These are phyloP conservation scores for Guadua angustifolia DNA, from an alignment of 176 grass and related monocot species.

Conservation along the genomic window DNA sequence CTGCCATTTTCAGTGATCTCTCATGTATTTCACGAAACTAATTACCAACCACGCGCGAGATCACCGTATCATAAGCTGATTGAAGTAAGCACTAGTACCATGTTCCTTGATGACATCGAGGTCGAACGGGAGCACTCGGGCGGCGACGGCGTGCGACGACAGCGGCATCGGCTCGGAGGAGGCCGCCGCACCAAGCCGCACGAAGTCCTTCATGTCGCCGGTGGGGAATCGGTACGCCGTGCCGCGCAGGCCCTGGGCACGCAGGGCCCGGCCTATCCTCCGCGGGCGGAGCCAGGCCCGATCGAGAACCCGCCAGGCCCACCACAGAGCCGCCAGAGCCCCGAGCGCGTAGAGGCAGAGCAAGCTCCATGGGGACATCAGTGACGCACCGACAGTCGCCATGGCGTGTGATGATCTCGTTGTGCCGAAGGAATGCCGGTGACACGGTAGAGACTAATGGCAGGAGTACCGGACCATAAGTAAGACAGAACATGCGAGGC, in stretches of 20 bases:
- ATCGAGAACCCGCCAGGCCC: conserved; percentile 8
- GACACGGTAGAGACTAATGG: not conserved
- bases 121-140: conserved; percentile 40
- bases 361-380: conserved; percentile 23
- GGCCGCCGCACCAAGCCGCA: conserved; percentile 12
- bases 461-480: not conserved
- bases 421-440: not conserved
- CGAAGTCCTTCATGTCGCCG: conserved; percentile 49
- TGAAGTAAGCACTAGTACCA: conserved; percentile 15
- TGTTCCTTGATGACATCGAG: conserved; percentile 34
- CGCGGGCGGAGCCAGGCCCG: conserved; percentile 40
- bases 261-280: conserved; percentile 45
- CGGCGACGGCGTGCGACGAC: conserved; percentile 54
- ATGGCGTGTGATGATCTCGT: not conserved
- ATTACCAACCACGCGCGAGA: not conserved
- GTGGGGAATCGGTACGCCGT: conserved; percentile 40
- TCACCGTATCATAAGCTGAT: not conserved
- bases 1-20: conserved; percentile 34
- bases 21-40: not conserved
- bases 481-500: not conserved
- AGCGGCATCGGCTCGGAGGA: conserved; percentile 47
- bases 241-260: conserved; percentile 57
- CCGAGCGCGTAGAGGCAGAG: conserved; percentile 25
- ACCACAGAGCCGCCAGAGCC: conserved; percentile 23
- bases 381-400: not conserved